Conservation (phyloP, 1,139 yeast genomes). For the Geotrichum phurueaensis region DNA sequence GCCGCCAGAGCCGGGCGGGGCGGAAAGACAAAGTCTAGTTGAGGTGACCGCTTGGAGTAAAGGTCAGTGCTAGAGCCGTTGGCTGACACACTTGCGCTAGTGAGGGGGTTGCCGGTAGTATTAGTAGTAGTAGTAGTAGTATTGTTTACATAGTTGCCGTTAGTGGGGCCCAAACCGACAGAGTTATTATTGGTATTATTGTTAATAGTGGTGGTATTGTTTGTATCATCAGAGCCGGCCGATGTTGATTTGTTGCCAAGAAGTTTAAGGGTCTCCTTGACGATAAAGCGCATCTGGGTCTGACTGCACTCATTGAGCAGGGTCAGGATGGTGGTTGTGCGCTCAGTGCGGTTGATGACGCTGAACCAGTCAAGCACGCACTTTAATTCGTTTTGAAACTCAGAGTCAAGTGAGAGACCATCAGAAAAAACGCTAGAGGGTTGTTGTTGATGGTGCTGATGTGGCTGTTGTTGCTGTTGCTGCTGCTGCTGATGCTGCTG, state of each 20-base stretch:
- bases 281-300: conserved; percentile 36
- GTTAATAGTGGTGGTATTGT: neutral
- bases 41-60: neutral
- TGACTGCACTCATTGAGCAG: conserved; percentile 36
- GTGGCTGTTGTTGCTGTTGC: neutral
- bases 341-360: conserved; percentile 35
- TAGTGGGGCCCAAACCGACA: conserved; percentile 6
- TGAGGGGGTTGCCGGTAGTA: neutral
- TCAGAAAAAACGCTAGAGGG: conserved; percentile 7
- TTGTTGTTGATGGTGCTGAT: conserved; percentile 23
- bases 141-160: conserved; percentile 5
- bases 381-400: conserved; percentile 30
- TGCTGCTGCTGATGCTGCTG: neutral
- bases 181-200: neutral
- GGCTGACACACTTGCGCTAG: neutral
- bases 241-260: neutral
- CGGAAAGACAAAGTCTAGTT: neutral
- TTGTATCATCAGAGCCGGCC: conserved; percentile 29
- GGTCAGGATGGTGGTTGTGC: conserved; percentile 38
- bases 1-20: neutral
- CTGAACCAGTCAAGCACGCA: conserved; percentile 39
- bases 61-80: neutral
- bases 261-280: conserved; percentile 35
- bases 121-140: neutral
- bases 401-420: conserved; percentile 17